Evolutionary conservation across 352 stramenopile species (phyloP).

Genomic region (Aphanomyces stellatus): DNA sequence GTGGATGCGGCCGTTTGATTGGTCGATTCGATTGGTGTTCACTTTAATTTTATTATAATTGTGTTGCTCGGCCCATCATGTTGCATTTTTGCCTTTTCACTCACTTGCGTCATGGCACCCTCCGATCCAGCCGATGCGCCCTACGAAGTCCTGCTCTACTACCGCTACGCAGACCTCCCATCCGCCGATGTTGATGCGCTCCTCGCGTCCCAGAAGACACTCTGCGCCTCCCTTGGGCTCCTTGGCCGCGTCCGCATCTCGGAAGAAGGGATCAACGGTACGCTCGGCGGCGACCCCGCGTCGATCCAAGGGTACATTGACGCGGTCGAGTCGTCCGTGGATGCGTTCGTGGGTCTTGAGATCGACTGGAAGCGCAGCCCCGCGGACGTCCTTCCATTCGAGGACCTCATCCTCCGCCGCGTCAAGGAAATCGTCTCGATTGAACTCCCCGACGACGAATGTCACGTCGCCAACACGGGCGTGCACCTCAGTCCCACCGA

Average conservation of each 20-base stretch:
- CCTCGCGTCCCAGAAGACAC: slow-evolving; percentile 32
- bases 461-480: slow-evolving; percentile 9
- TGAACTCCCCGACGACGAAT: neutral
- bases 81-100: neutral
- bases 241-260: slow-evolving; percentile 66
- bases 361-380: slow-evolving; percentile 82
- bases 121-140: neutral
- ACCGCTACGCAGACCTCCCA: slow-evolving; percentile 69
- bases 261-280: slow-evolving; percentile 82
- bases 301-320: slow-evolving; percentile 57
- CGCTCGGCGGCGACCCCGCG: slow-evolving; percentile 37
- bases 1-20: too few relatives aligned
- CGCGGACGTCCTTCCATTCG: slow-evolving; percentile 41
- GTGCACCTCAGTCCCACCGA: slow-evolving; percentile 24
- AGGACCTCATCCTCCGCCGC: slow-evolving; percentile 56
- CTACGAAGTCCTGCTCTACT: slow-evolving; percentile 72
- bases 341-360: slow-evolving; percentile 22
- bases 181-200: slow-evolving; percentile 30
- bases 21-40: neutral
- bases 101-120: neutral
- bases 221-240: slow-evolving; percentile 49
- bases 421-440: slow-evolving; percentile 28
- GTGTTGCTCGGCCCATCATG: too few relatives aligned
- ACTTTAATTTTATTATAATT: too few relatives aligned
- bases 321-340: slow-evolving; percentile 32